phyloP scores from a whole-genome alignment of 2,329 filamentous ascomycete species.

The Hypoxylon sp. region DNA sequence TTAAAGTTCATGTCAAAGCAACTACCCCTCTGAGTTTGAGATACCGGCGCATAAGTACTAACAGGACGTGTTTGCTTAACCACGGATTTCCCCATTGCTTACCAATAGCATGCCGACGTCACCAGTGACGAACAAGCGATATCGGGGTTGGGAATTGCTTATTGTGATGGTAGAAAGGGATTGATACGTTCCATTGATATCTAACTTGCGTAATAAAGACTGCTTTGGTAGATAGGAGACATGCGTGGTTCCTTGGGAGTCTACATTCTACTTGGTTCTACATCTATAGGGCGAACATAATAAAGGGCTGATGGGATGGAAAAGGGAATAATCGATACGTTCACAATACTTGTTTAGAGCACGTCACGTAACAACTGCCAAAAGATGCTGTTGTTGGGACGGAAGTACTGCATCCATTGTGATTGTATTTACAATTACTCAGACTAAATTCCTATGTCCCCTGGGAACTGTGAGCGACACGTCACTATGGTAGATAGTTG shows the following conservation, averaged over 20 bases:
- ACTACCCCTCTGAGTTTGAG: background rate
- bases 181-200: too few species aligned
- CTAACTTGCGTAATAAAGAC: too few species aligned
- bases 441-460: background rate
- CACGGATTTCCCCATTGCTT: constrained; percentile 16
- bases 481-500: background rate
- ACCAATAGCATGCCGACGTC: background rate
- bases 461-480: background rate
- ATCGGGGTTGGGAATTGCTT: background rate
- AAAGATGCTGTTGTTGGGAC: background rate
- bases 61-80: background rate
- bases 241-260: too few species aligned
- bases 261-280: background rate
- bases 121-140: background rate
- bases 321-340: background rate
- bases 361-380: background rate
- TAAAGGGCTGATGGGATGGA: background rate
- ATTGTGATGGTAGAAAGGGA: background rate
- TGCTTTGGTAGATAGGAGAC: too few species aligned
- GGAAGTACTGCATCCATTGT: constrained; percentile 3
- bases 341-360: constrained; percentile 1
- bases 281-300: background rate
- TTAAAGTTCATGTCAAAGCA: constrained; percentile 8
- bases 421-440: constrained; percentile 18
- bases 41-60: constrained; percentile 2